Conservation (phyloP, 2,329 filamentous ascomycete genomes). For the Botrytis hyacinthi region DNA sequence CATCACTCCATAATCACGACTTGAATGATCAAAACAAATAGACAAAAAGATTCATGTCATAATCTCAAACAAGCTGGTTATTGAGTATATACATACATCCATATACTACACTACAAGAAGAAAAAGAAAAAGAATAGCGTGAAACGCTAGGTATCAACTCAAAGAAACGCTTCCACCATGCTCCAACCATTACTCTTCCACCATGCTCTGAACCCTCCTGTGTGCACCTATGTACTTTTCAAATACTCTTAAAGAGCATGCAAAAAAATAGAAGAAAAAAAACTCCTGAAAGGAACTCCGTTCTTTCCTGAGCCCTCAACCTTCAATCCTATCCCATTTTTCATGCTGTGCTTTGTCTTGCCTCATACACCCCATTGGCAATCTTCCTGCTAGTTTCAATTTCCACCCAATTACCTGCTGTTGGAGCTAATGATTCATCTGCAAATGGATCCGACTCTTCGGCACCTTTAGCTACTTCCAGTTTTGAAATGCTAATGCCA, state of each 20-base stretch:
- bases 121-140: conserved; percentile 2
- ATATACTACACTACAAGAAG: not conserved
- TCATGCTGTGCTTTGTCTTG: not conserved
- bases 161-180: not conserved
- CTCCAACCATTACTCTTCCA: conserved; percentile 13
- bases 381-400: conserved; percentile 66
- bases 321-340: not conserved
- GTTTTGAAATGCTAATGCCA: conserved; percentile 62
- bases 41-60: not conserved
- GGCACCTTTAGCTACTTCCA: conserved; percentile 53
- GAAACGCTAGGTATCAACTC: conserved; percentile 16
- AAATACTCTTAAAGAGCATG: not conserved
- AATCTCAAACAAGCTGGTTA: not conserved
- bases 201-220: not conserved
- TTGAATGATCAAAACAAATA: not conserved
- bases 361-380: conserved; percentile 72
- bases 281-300: not conserved
- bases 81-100: not conserved
- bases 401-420: conserved; percentile 56
- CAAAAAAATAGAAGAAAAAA: not conserved
- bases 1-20: not conserved
- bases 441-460: conserved; percentile 64
- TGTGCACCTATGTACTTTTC: conserved; percentile 1
- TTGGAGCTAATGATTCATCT: conserved; percentile 50
- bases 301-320: not conserved